Base-by-base conservation (phyloP, 2,329 filamentous ascomycete genomes). In the Aphanocladium album region DNA sequence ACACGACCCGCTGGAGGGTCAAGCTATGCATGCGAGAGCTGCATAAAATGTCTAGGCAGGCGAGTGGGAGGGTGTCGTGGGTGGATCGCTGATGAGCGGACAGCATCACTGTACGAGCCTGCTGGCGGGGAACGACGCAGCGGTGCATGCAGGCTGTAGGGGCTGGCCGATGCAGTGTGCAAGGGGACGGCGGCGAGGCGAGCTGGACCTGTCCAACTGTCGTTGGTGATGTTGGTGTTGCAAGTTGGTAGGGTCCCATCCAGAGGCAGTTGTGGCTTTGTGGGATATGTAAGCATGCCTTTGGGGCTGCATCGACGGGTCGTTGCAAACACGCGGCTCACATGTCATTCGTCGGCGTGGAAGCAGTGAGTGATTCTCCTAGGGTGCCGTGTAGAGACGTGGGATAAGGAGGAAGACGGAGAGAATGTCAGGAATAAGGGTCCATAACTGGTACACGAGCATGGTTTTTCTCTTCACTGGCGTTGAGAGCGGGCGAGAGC, bases 1-100 rank as follows among this genome's bases (percentile, higher is more conserved):
- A 39, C 39, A 41, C 37, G 50, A 60, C 57, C 57, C 57, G 57
- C 57, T 14, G 16, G 41, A 60, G 41, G 39, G 56, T 53, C 41
- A 12, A 47, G 57, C 49, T 39, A 59, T 59, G 56, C 56, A 59
- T 59, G 56, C 56, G 35, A 59, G 56, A 43, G 47, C 33, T 59
- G 56, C 56, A 59, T 59, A 35, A 59, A 59, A 52, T 59, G 47
- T 59, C 56, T 59, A 39, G 54, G 54, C 39, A 59, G 56, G 37
- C 35, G 30, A 27, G 43, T 35, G 43, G 43, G 45, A 59, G 50
- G 56, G 47, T 45, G 47, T 59, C 21, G 56, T 35, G 14, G 56
- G 56, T 59, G 56, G 56, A 59, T 51, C 56, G 56, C 11, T 57
- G 33, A 33, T 52, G 56, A 25, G 37, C 37, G 3, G 45, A 43